Conservation (phyloP, 768 basidiomycete species). For the Leccinum subgranulosum region DNA sequence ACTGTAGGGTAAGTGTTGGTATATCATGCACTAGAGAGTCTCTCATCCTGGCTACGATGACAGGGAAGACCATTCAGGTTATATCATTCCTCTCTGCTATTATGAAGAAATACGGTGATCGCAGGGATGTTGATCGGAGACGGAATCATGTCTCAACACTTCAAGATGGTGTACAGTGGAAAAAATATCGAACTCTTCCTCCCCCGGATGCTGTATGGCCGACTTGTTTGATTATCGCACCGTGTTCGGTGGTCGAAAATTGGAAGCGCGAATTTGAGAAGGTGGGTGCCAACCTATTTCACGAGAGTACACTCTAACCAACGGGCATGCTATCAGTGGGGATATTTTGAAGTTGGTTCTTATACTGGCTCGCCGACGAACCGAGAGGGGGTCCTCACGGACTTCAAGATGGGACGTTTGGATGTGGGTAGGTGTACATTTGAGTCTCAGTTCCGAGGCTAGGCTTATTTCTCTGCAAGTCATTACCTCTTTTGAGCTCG, state of each 20-base stretch:
- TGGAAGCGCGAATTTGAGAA: constrained; percentile 89
- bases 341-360: constrained; percentile 84
- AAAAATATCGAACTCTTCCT: constrained; percentile 49
- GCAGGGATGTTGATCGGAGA: constrained; percentile 63
- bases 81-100: constrained; percentile 88
- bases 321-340: constrained; percentile 59
- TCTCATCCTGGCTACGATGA: background rate
- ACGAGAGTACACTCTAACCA: background rate
- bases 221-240: constrained; percentile 85
- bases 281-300: constrained; percentile 37
- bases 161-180: constrained; percentile 60
- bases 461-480: constrained; percentile 49
- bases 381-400: constrained; percentile 54
- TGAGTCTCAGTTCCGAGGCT: background rate
- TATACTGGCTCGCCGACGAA: constrained; percentile 56
- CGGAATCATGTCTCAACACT: constrained; percentile 61
- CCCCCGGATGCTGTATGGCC: constrained; percentile 74
- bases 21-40: background rate
- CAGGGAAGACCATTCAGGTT: constrained; percentile 94
- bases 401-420: constrained; percentile 78
- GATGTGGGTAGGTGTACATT: constrained; percentile 65
- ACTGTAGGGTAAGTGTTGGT: constrained; percentile 25
- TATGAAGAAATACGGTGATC: constrained; percentile 76
- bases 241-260: constrained; percentile 78
- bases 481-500: constrained; percentile 76